Evolutionary conservation across 164 flowering plant species (phyloP), one percentile per base, ranked within the genome.

Genomic region (Protea cynaroides): DNA sequence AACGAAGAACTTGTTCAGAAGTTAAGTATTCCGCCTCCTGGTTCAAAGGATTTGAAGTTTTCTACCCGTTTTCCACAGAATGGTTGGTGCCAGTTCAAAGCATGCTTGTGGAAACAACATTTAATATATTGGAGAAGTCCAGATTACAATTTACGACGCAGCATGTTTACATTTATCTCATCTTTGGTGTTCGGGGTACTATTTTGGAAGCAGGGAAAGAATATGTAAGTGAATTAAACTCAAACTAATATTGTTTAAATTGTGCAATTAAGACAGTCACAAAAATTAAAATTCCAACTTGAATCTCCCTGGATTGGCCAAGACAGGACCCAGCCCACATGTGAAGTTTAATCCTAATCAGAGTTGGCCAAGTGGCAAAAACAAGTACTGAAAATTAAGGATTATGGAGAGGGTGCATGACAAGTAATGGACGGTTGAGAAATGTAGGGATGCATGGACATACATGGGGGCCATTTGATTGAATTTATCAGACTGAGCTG

Each of bases 101-200:
- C 80, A 57, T 84, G 85, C 69, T 64, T 81, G 0, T 84, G 88
- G 88, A 84, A 84, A 68, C 83, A 76, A 62, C 36, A 64, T 44
- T 54, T 74, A 52, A 75, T 81, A 9, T 82, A 81, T 65, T 76
- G 84, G 84, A 74, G 82, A 65, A 78, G 77, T 67, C 80, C 80
- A 23, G 61, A 62, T 18, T 81, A 81, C 73, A 81, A 76, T 58
- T 52, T 74, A 22, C 59, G 54, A n/a, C 76, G 80, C 4, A 38
- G 76, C 4, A 40, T 65, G 21, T 76, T 74, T 63, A 66, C 70
- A 52, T 58, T 51, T 21, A 47, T 51, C 0, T 59, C 72, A 3
- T 59, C 80, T 36, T 15, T 76, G 49, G 3, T 81, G 56, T 73
- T 78, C 55, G 82, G 72, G 13, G 70, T 46, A 51, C 52, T 74